Conservation (phyloP, 169 alveolate species). For the Eimeria sp. region DNA sequence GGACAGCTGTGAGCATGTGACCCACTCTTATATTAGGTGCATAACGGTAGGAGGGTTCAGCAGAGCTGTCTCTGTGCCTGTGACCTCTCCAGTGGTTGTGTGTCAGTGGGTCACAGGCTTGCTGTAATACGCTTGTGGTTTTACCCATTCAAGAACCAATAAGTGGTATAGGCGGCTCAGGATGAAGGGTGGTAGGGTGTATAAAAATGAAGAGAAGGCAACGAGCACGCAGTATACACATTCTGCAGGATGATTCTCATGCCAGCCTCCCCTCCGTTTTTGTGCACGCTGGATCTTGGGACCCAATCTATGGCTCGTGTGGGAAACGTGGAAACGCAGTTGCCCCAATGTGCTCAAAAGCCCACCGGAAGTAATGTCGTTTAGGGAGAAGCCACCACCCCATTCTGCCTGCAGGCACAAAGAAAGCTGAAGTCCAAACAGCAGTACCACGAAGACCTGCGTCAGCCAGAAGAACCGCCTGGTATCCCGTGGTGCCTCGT, state of each 20-base stretch:
- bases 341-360: neutral
- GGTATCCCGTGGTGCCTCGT: neutral
- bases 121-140: neutral
- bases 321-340: too few relatives aligned
- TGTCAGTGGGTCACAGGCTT: neutral
- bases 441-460: slow-evolving; percentile 27
- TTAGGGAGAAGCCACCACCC: slow-evolving; percentile 41
- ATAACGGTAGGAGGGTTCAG: neutral
- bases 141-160: neutral
- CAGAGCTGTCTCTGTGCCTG: neutral
- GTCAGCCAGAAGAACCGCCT: slow-evolving; percentile 38
- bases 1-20: neutral
- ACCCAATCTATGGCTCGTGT: neutral
- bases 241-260: neutral
- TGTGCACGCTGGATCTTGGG: neutral
- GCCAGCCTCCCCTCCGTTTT: neutral
- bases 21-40: neutral
- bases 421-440: slow-evolving; percentile 8
- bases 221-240: neutral
- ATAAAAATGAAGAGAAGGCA: neutral
- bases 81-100: neutral
- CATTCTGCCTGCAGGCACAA: slow-evolving; percentile 48
- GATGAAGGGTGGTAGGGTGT: neutral
- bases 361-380: slow-evolving; percentile 39
- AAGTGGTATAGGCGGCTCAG: neutral